phyloP scores from a whole-genome alignment of 805 yeast species.

The Isabelozyma rhagii region DNA sequence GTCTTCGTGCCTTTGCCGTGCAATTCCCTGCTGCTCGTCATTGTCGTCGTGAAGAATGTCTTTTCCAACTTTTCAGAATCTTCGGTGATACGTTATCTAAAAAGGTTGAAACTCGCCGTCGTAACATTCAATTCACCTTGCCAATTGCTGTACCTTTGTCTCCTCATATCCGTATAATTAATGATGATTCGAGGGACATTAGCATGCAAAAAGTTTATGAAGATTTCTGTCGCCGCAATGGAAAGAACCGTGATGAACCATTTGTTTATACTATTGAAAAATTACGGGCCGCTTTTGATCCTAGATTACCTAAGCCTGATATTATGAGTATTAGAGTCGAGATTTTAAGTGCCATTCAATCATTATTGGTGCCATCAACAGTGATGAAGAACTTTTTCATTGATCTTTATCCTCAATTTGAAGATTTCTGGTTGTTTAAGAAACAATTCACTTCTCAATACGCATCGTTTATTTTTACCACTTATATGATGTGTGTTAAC shows the following conservation, averaged over 20 bases:
- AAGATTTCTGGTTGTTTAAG: constrained; percentile 96
- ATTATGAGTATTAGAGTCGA: constrained; percentile 84
- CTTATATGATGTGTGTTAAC: constrained; percentile 92
- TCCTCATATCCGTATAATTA: constrained; percentile 87
- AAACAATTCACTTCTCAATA: constrained; percentile 93
- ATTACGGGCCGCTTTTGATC: constrained; percentile 89
- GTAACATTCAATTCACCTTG: constrained; percentile 78
- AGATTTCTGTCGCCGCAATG: constrained; percentile 70
- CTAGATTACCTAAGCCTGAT: constrained; percentile 91
- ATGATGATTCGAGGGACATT: constrained; percentile 73
- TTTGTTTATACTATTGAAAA: constrained; percentile 82
- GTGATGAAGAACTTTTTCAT: constrained; percentile 78
- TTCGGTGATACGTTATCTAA: constrained; percentile 77
- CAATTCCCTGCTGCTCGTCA: constrained; percentile 98
- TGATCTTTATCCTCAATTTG: constrained; percentile 68
- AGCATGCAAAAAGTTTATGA: constrained; percentile 85
- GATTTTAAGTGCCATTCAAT: constrained; percentile 85
- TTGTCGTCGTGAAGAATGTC: constrained; percentile 92
- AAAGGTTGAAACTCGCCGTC: constrained; percentile 83
- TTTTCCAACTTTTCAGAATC: constrained; percentile 86
- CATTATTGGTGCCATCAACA: constrained; percentile 79
- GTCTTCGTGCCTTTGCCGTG: constrained; percentile 87
- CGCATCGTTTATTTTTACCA: constrained; percentile 87
- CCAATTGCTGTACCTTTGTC: constrained; percentile 93
- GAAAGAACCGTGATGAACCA: constrained; percentile 84